Evolutionary conservation across 2,329 filamentous ascomycete genomes (phyloP).

Genomic region (Coleophoma cylindrospora): DNA sequence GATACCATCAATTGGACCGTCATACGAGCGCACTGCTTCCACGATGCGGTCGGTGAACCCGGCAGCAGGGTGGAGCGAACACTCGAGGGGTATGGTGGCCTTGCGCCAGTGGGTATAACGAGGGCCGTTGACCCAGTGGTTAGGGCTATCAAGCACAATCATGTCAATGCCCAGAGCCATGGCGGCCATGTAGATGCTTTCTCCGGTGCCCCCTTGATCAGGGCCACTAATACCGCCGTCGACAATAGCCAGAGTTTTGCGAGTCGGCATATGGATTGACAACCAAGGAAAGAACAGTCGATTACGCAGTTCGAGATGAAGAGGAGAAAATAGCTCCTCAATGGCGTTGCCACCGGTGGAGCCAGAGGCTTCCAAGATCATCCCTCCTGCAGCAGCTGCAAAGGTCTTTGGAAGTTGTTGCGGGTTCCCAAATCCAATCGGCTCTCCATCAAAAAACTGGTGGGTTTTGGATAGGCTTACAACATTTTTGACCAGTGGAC

Average conservation of each 20-base stretch:
- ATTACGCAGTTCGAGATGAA: too few species aligned
- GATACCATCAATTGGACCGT: constrained; percentile 28
- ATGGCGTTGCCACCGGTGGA: too few species aligned
- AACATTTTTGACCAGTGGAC: too few species aligned
- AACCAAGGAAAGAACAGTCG: not conserved
- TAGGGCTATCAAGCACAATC: not conserved
- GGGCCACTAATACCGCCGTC: not conserved
- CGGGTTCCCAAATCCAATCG: too few species aligned
- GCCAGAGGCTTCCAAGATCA: too few species aligned
- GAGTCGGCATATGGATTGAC: not conserved
- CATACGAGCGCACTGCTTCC: constrained; percentile 19
- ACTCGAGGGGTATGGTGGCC: constrained; percentile 26
- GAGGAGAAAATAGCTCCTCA: too few species aligned
- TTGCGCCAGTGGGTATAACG: constrained; percentile 19
- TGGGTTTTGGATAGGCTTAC: too few species aligned
- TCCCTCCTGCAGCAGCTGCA: too few species aligned
- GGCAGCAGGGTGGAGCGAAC: constrained; percentile 16
- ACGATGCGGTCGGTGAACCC: constrained; percentile 25
- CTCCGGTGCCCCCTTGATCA: not conserved
- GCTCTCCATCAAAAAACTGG: too few species aligned
- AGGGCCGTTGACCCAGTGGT: not conserved
- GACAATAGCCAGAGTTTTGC: not conserved
- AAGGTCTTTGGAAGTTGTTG: too few species aligned
- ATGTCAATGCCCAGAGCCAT: not conserved
- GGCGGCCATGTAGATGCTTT: not conserved